Conservation (phyloP, 139 green algal species). For the Chlamydomonas sp. region DNA sequence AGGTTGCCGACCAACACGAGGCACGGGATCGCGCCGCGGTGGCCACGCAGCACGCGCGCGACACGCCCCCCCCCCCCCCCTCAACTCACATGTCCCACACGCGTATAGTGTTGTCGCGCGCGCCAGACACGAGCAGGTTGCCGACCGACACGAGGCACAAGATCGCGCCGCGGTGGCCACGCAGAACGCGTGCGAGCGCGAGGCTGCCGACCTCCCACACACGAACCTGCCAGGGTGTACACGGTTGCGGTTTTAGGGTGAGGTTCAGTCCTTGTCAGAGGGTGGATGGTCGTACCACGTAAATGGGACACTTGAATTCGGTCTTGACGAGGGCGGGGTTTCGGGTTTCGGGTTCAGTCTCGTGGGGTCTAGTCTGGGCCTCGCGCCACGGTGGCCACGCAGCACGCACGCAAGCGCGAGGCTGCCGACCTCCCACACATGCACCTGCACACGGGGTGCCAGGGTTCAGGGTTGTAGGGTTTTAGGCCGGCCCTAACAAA, state of each 20-base stretch:
- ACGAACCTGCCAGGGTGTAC: no score
- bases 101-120: conserved; percentile 81
- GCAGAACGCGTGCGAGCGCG: conserved; percentile 50
- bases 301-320: no score
- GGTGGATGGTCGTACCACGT: no score
- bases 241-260: neutral
- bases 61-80: no score
- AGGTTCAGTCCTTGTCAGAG: neutral
- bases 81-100: conserved; percentile 87
- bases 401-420: conserved; percentile 57
- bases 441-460: no score
- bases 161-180: conserved; percentile 74
- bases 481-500: no score
- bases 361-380: no score
- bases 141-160: conserved; percentile 64
- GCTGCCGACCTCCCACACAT: conserved; percentile 53
- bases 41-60: conserved; percentile 58
- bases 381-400: conserved; percentile 68
- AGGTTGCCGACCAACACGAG: conserved; percentile 55
- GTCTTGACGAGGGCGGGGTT: no score
- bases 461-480: no score
- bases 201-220: conserved; percentile 60
- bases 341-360: no score
- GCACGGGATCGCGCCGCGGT: conserved; percentile 76
- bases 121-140: conserved; percentile 64